phyloP scores from a whole-genome alignment of 441 rosid species.

The Theobroma grandiflorum region DNA sequence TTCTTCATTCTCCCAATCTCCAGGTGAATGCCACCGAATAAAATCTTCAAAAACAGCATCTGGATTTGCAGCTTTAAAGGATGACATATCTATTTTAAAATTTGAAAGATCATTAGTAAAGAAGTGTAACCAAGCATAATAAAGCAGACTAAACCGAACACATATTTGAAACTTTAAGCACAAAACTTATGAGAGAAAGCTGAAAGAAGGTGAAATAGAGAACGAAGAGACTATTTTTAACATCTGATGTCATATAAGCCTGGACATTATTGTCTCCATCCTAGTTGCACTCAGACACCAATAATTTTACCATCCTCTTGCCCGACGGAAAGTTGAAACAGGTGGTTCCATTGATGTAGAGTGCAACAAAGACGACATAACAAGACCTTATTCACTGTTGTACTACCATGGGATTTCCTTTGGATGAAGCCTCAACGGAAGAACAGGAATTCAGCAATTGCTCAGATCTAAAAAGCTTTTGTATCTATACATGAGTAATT shows the following conservation, averaged over 20 bases:
- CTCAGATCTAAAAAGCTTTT: background rate
- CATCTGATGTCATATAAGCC: background rate
- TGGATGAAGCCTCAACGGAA: background rate
- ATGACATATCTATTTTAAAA: conserved; percentile 85
- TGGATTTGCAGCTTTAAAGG: conserved; percentile 99
- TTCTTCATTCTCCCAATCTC: conserved; percentile 83
- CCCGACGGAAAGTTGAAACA: background rate
- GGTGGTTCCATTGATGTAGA: conserved; percentile 1
- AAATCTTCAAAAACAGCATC: conserved; percentile 95
- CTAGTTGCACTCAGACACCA: background rate
- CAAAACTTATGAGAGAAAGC: conserved; percentile 3
- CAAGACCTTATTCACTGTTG: background rate
- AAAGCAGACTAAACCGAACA: background rate
- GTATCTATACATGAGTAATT: background rate
- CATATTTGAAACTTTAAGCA: background rate
- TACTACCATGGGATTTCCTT: background rate
- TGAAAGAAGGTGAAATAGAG: background rate
- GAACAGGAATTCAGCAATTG: background rate
- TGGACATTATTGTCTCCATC: background rate
- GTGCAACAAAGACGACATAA: background rate
- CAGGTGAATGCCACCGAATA: conserved; percentile 99
- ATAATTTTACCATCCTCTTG: conserved; percentile 2
- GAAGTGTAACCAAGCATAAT: conserved; percentile 5
- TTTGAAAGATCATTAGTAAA: conserved; percentile 19
- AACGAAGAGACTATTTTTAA: conserved; percentile 17